Evolutionary conservation across 495 filamentous ascomycete species (phyloP), one percentile per base, ranked within the genome.

Genomic region (Melanomma pulvis-pyrius): DNA sequence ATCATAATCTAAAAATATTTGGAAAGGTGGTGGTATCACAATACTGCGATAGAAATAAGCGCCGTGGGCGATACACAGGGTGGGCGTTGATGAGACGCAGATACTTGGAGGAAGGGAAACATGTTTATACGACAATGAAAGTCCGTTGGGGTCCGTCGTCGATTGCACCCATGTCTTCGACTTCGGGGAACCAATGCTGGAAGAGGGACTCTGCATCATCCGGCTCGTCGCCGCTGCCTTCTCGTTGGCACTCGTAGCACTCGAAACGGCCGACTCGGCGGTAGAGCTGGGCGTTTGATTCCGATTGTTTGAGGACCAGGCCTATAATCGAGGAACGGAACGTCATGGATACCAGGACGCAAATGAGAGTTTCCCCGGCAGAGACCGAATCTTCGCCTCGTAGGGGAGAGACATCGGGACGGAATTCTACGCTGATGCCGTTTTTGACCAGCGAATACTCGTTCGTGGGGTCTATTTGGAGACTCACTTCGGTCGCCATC

Each of bases 251-350:
- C 17, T 70, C 68, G 30, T 70, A 70, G 32, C 62, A 70, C 47
- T 70, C 68, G 34, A 70, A 67, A 44, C 68, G 68, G 25, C 68
- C 68, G 0, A 70, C 52, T 19, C 68, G 57, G 13, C 68, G 63
- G 39, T 66, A 70, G 4, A 34, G 15, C n/a, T 66, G 19, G 6
- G 63, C 15, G 39, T 63, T 57, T n/a, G 39, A 47, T 19, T 48
- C 44, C n/a, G 58, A 59, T 25, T 50, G 50, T 34, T 70, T 57
- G 19, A 70, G 48, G 9, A 70, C 62, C 29, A 70, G 36, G n/a
- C 68, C 68, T 28, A 66, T 70, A 32, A 70, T 66, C 4, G 68
- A 70, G 7, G 68, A 70, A 5, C 68, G 62, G 41, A 61, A 70
- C 1, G 68, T 70, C 68, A 70, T 70, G 58, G 62, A 59, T 1